Evolutionary conservation across 1,139 yeast genomes (phyloP).

Genomic region (Yamadazyma taylorii): DNA sequence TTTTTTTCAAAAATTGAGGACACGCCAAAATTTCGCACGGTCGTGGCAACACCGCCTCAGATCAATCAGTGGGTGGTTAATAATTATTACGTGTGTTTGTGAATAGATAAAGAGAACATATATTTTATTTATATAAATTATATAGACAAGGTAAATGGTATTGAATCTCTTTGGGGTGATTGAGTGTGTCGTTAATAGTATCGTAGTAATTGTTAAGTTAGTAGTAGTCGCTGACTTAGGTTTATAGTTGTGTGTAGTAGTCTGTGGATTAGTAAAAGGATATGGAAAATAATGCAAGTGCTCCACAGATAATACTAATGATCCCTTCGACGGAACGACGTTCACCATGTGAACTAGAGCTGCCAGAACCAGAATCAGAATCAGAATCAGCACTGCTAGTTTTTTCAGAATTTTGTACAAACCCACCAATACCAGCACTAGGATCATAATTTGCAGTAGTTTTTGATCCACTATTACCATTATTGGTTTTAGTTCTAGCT

Average conservation of each 20-base stretch:
- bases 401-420: conserved; percentile 29
- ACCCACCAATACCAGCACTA: conserved; percentile 33
- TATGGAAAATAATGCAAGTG: conserved; percentile 1
- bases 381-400: conserved; percentile 9
- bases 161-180: too few relatives aligned
- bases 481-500: conserved; percentile 1
- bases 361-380: background rate
- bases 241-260: too few relatives aligned
- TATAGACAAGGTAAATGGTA: too few relatives aligned
- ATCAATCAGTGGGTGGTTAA: too few relatives aligned
- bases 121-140: too few relatives aligned
- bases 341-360: conserved; percentile 1
- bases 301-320: background rate
- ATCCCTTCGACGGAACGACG: conserved; percentile 1
- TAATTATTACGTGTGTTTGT: too few relatives aligned
- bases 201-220: too few relatives aligned
- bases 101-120: too few relatives aligned
- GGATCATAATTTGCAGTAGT: conserved; percentile 19
- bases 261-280: background rate
- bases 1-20: conserved; percentile 8
- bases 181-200: too few relatives aligned
- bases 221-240: too few relatives aligned
- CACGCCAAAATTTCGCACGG: conserved; percentile 12
- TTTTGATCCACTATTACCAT: conserved; percentile 11
- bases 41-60: too few relatives aligned